phyloP scores from a whole-genome alignment of 192 early-diverging fungal species.

The Backusella morwellensis region DNA sequence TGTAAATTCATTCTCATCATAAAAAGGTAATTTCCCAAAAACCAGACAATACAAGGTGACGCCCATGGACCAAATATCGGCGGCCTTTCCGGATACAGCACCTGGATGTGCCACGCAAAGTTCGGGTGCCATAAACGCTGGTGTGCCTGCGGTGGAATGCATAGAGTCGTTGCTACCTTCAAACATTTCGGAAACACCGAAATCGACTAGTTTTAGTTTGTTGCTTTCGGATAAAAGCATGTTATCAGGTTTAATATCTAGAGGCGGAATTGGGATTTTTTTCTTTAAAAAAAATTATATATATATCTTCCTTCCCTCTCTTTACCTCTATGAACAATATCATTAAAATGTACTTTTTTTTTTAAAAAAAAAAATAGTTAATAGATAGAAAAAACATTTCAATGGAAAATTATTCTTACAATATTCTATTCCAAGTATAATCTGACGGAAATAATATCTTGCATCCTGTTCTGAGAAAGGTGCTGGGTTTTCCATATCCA shows the following conservation, averaged over 20 bases:
- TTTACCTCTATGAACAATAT: not conserved
- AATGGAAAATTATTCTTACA: not conserved
- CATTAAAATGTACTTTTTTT: not conserved
- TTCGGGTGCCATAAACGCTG: not conserved
- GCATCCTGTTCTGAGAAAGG: not conserved
- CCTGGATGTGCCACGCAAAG: not conserved
- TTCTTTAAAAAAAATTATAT: not conserved
- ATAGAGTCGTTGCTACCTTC: not conserved
- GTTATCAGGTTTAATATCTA: not conserved
- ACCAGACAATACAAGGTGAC: not conserved
- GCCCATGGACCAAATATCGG: not conserved
- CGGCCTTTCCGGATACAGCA: not conserved
- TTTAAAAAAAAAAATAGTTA: not conserved
- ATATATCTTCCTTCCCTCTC: not conserved
- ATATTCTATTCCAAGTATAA: conserved; percentile 4
- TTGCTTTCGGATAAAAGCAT: not conserved
- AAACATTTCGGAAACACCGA: not conserved
- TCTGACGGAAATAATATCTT: not conserved
- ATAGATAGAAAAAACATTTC: not conserved
- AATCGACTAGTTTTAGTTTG: not conserved
- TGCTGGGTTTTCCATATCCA: not conserved
- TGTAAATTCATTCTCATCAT: not conserved
- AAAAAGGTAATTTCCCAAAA: not conserved
- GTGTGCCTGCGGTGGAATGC: not conserved
- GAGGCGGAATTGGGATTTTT: not conserved